Evolutionary conservation across 208 protist genomes (phyloP), one percentile per base, ranked within the genome.

Genomic region (Vickermania ingenoplastis): DNA sequence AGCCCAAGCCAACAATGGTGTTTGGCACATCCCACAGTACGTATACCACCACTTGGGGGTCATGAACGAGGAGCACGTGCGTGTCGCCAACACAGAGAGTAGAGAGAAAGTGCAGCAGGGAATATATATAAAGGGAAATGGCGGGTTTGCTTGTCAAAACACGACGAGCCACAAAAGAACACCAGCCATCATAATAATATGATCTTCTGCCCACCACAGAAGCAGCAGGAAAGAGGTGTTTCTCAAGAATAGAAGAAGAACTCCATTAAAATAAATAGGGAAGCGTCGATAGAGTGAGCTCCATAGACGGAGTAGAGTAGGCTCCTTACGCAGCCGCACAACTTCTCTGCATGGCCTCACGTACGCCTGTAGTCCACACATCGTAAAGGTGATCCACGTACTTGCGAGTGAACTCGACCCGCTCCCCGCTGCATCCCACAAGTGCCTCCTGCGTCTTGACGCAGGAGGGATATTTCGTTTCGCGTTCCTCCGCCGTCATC

Each of bases 301-400:
- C n/a, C n/a, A n/a, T n/a, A n/a, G n/a, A n/a, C n/a, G n/a, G n/a
- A n/a, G n/a, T n/a, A n/a, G n/a, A n/a, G n/a, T n/a, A n/a, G n/a
- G n/a, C n/a, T n/a, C n/a, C n/a, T n/a, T n/a, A n/a, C n/a, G n/a
- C n/a, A n/a, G n/a, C n/a, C n/a, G n/a, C n/a, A n/a, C n/a, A n/a
- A n/a, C n/a, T n/a, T n/a, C n/a, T 21, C 13, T 54, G 50, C 50
- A 26, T 54, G 5, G 50, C 50, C 22, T 54, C 24, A 21, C 11
- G 61, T 45, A 73, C 64, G 7, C 68, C 68, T 3, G 53, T 61
- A 52, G 54, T 67, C 68, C 68, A 73, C 54, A 52, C 59, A 58
- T 73, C 68, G 30, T 73, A 73, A 23, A 73, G 61, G 23, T 59
- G 56, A 54, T 73, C 56, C 4, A 61, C 62, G 41, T 67, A 56